phyloP scores from a whole-genome alignment of 805 yeast species.

The Alloascoidea africana region DNA sequence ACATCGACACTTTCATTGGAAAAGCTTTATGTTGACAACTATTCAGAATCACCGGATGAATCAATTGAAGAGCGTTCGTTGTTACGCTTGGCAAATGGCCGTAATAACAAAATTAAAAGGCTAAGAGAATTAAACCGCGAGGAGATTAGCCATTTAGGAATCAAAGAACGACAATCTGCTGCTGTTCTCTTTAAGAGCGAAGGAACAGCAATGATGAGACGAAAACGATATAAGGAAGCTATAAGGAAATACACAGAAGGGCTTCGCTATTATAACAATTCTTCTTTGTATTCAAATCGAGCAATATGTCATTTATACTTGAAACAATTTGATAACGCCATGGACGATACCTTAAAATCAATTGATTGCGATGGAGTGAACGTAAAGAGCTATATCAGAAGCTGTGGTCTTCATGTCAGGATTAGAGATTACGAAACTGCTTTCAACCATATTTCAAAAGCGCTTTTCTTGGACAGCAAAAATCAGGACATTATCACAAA shows the following conservation, averaged over 20 bases:
- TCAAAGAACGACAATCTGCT: background rate
- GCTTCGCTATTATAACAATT: background rate
- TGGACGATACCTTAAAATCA: background rate
- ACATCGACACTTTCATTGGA: background rate
- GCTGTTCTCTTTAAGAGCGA: background rate
- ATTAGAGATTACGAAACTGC: background rate
- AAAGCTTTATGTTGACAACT: background rate
- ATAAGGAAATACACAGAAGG: background rate
- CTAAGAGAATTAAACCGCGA: too few relatives aligned
- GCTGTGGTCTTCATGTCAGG: background rate
- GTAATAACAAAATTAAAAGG: too few relatives aligned
- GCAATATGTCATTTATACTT: background rate
- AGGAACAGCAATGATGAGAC: background rate
- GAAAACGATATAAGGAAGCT: background rate
- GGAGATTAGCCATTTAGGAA: background rate
- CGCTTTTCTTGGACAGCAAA: slow-evolving; percentile 1
- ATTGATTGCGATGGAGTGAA: background rate
- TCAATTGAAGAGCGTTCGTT: background rate
- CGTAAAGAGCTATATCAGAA: background rate
- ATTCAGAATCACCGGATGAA: background rate
- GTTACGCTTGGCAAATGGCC: background rate
- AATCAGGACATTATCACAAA: background rate
- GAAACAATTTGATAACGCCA: background rate
- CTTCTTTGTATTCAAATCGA: background rate
- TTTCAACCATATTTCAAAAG: background rate